These are phyloP conservation scores for Venturiaceae sp. DNA, from an alignment of 2,329 filamentous ascomycete species.

Conservation along the genomic window DNA sequence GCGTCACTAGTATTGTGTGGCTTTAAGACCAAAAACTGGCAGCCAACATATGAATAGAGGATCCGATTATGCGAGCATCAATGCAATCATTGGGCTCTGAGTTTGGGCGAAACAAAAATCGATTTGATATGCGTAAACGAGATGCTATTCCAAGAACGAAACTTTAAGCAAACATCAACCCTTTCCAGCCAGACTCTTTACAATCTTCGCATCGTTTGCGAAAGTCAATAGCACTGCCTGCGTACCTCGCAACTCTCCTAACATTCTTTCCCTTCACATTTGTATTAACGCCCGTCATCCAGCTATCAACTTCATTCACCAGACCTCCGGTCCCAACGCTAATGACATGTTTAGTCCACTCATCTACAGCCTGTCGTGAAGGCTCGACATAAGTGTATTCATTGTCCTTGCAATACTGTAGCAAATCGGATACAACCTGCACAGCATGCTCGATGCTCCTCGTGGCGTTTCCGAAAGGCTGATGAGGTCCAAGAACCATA, in stretches of 20 bases:
- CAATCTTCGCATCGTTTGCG: constrained; percentile 22
- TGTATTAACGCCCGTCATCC: constrained; percentile 48
- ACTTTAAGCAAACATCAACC: constrained; percentile 13
- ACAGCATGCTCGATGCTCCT: constrained; percentile 34
- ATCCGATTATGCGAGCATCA: too few species aligned
- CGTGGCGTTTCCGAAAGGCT: constrained; percentile 33
- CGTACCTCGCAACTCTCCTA: constrained; percentile 37
- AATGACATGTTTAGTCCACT: constrained; percentile 40
- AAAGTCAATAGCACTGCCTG: constrained; percentile 35
- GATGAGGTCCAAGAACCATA: constrained; percentile 35
- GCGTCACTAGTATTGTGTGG: too few species aligned
- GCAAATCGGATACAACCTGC: constrained; percentile 25
- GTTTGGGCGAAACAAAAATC: too few species aligned
- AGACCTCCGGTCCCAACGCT: constrained; percentile 35
- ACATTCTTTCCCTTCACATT: constrained; percentile 35
- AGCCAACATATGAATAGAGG: too few species aligned
- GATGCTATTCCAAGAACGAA: neutral
- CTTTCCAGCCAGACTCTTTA: too few species aligned
- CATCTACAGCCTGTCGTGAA: constrained; percentile 26
- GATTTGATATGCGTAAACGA: neutral
- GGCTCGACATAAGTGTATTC: constrained; percentile 29
- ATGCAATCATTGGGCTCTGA: too few species aligned
- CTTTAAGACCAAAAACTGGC: too few species aligned
- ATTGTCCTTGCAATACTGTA: constrained; percentile 22
- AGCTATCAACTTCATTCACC: constrained; percentile 39